These are phyloP conservation scores for Russula olivacea DNA, from an alignment of 768 basidiomycete genomes.

Conservation along the genomic window DNA sequence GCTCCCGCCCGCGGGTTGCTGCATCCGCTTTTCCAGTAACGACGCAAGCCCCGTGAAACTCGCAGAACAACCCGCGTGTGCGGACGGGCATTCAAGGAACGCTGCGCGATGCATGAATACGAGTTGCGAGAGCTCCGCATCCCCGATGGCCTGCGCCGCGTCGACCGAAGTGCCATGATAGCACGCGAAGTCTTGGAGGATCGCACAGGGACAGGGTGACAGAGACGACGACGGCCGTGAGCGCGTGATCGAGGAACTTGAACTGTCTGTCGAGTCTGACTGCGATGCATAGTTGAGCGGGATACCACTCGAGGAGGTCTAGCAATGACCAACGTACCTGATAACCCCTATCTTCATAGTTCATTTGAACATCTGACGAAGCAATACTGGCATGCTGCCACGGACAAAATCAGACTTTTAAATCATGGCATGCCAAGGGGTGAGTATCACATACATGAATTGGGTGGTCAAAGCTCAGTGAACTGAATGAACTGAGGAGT, in stretches of 20 bases:
- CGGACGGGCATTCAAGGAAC: conserved; percentile 14
- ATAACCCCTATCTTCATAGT: conserved; percentile 13
- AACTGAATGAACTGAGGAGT: conserved; percentile 6
- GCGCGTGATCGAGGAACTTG: neutral
- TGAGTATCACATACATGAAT: neutral
- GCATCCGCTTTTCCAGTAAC: conserved; percentile 3
- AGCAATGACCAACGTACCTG: conserved; percentile 16
- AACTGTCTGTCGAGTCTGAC: conserved; percentile 15
- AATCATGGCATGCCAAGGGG: neutral
- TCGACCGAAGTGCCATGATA: neutral
- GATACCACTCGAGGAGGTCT: too few relatives aligned
- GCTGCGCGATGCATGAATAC: conserved; percentile 19
- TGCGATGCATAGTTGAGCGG: neutral
- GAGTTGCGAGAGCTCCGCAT: conserved; percentile 15
- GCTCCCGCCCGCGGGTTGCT: neutral
- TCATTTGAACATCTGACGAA: conserved; percentile 10
- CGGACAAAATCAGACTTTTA: neutral
- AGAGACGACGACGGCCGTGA: neutral
- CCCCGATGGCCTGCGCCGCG: neutral
- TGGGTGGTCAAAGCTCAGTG: conserved; percentile 11
- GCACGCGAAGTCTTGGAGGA: conserved; percentile 16
- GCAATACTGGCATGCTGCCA: neutral
- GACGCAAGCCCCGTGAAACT: conserved; percentile 14
- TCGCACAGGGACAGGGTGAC: conserved; percentile 7
- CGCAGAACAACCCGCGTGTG: conserved; percentile 16